A percentile compares a stretch with the other conserved stretches of the same genome.
These are phyloP conservation scores for Pestalotiopsis sp. DNA, from an alignment of 2,329 filamentous ascomycete genomes.

Conservation along the genomic window DNA sequence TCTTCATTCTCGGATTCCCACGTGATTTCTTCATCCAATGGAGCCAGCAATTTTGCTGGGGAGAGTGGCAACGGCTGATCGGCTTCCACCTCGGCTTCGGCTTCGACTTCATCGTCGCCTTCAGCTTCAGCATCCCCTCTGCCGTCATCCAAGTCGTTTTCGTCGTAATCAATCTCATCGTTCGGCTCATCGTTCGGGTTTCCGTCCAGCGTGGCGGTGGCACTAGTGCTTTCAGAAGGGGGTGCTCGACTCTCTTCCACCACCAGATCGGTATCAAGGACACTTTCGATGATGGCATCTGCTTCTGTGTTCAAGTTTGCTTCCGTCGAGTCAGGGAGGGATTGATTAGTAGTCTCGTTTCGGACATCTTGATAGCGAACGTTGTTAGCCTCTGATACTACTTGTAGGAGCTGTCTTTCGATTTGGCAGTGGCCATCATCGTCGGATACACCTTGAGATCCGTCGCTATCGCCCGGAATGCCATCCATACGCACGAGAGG, in stretches of 20 bases:
- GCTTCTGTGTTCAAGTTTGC: not conserved
- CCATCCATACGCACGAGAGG: not conserved
- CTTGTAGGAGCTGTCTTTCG: not conserved
- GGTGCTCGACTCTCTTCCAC: slow-evolving; percentile 29
- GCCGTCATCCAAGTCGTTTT: slow-evolving; percentile 34
- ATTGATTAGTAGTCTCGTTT: slow-evolving; percentile 1
- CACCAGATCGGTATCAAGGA: not conserved
- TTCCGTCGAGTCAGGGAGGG: not conserved
- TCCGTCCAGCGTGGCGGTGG: slow-evolving; percentile 33
- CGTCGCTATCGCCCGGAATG: not conserved
- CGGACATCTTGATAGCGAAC: not conserved
- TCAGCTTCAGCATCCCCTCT: slow-evolving; percentile 15
- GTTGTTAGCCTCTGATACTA: not conserved
- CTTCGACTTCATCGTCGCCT: slow-evolving; percentile 22
- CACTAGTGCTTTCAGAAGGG: slow-evolving; percentile 37
- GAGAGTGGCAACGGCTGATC: slow-evolving; percentile 8
- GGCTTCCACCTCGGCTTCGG: slow-evolving; percentile 19
- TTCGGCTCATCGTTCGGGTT: slow-evolving; percentile 35
- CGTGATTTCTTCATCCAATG: slow-evolving; percentile 32
- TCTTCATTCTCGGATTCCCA: slow-evolving; percentile 37
- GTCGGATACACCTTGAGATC: not conserved
- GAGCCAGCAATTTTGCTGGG: slow-evolving; percentile 13
- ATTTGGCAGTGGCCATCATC: no score
- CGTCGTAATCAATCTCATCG: slow-evolving; percentile 37
- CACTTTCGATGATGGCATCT: not conserved